Conservation (phyloP, 257 asterid genomes). For the Lithospermum erythrorhizon region DNA sequence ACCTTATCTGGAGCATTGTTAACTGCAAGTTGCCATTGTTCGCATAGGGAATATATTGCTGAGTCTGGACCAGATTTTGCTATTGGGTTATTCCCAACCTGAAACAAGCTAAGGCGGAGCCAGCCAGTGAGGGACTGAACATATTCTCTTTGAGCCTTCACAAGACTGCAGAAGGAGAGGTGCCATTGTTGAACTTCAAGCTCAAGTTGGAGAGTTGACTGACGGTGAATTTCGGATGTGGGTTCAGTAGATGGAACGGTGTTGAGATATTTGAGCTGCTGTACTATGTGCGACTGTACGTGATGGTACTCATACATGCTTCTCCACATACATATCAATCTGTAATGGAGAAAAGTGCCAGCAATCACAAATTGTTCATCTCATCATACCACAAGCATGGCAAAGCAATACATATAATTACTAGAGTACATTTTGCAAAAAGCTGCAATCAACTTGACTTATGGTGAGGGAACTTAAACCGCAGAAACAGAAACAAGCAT, state of each 20-base stretch:
- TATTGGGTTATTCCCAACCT: constrained; percentile 49
- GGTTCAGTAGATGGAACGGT: constrained; percentile 48
- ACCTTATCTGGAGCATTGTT: constrained; percentile 88
- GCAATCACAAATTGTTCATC: background rate
- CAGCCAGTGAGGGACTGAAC: constrained; percentile 80
- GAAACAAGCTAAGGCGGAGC: constrained; percentile 97
- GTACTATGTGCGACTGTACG: constrained; percentile 89
- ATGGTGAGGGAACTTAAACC: no score
- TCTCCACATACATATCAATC: constrained; percentile 93
- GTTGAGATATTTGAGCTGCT: constrained; percentile 82
- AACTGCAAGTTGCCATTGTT: constrained; percentile 89
- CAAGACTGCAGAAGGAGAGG: constrained; percentile 73
- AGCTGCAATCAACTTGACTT: background rate
- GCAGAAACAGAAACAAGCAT: no score
- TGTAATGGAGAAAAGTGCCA: constrained; percentile 6
- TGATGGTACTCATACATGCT: constrained; percentile 98
- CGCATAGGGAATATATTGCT: constrained; percentile 69
- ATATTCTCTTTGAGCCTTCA: constrained; percentile 76
- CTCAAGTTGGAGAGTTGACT: constrained; percentile 89
- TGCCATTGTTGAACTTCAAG: constrained; percentile 98
- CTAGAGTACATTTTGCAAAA: background rate
- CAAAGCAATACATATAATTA: background rate
- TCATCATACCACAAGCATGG: background rate
- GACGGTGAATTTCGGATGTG: constrained; percentile 86
- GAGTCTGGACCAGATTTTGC: constrained; percentile 54